These are phyloP conservation scores for Scedosporium aurantiacum DNA, from an alignment of 2,329 filamentous ascomycete genomes.

Conservation along the genomic window DNA sequence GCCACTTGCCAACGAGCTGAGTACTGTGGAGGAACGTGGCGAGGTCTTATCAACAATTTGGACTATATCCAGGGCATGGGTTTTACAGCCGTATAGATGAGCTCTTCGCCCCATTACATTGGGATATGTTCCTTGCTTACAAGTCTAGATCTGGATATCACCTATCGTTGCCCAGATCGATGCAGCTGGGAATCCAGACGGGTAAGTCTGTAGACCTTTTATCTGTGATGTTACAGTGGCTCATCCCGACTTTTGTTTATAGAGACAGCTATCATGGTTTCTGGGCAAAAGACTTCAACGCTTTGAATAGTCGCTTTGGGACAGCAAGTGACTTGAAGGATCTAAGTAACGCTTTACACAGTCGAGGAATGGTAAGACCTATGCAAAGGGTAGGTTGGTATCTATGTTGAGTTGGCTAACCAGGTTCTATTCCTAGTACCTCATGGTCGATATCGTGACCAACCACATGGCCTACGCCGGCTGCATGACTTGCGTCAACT, in stretches of 20 bases:
- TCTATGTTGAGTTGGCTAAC: no score
- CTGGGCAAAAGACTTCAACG: constrained; percentile 26
- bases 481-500: constrained; percentile 32
- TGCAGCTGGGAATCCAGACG: constrained; percentile 14
- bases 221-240: not conserved
- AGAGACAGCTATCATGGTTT: constrained; percentile 28
- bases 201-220: constrained; percentile 7
- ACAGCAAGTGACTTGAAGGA: constrained; percentile 34
- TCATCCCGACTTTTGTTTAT: constrained; percentile 8
- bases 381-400: no score
- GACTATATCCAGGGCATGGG: constrained; percentile 40
- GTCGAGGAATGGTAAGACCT: constrained; percentile 33
- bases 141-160: constrained; percentile 28
- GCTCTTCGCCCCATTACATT: not conserved
- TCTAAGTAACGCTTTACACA: constrained; percentile 35
- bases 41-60: constrained; percentile 34
- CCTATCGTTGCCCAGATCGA: constrained; percentile 30
- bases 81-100: constrained; percentile 22
- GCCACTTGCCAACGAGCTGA: constrained; percentile 16
- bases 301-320: constrained; percentile 38
- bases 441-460: constrained; percentile 45
- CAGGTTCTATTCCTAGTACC: constrained; percentile 21
- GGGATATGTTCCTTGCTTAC: not conserved
- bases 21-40: constrained; percentile 41
- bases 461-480: constrained; percentile 43